Evolutionary conservation across 169 alveolate genomes (phyloP).

Genomic region (Plasmodium knowlesi): DNA sequence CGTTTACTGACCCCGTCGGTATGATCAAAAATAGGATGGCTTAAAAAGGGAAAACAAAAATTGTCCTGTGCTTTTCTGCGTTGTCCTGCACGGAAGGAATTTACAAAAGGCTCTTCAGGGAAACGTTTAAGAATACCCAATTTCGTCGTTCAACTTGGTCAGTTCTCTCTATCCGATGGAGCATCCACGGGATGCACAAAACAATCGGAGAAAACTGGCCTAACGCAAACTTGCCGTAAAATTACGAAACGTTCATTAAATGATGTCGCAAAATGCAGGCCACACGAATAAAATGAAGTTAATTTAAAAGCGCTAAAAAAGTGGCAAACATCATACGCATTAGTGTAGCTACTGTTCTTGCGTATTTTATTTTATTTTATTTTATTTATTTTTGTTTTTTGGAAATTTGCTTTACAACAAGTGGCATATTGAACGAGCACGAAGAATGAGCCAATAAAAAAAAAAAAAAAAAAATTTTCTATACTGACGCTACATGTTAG

Average conservation of each 20-base stretch:
- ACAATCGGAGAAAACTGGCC: background rate
- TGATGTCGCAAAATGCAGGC: background rate
- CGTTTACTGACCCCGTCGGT: background rate
- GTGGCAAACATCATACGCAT: background rate
- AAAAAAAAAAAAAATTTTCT: background rate
- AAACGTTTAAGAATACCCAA: background rate
- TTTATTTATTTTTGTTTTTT: background rate
- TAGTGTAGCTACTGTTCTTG: background rate
- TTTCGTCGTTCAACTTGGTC: background rate
- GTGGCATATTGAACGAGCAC: background rate
- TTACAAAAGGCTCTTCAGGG: background rate
- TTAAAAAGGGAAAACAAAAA: background rate
- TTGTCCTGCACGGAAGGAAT: no score
- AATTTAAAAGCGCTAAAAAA: background rate
- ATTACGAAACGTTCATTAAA: background rate
- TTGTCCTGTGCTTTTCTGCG: background rate
- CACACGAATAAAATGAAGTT: background rate
- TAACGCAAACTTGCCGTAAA: background rate
- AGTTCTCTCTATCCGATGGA: background rate
- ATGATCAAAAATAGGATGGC: background rate
- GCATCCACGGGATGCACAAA: background rate
- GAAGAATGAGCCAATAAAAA: background rate
- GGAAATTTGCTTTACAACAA: background rate
- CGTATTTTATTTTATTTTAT: background rate
- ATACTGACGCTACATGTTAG: background rate